phyloP scores from a whole-genome alignment of 176 grass and related monocot species.

The Calamus simplicifolius region DNA sequence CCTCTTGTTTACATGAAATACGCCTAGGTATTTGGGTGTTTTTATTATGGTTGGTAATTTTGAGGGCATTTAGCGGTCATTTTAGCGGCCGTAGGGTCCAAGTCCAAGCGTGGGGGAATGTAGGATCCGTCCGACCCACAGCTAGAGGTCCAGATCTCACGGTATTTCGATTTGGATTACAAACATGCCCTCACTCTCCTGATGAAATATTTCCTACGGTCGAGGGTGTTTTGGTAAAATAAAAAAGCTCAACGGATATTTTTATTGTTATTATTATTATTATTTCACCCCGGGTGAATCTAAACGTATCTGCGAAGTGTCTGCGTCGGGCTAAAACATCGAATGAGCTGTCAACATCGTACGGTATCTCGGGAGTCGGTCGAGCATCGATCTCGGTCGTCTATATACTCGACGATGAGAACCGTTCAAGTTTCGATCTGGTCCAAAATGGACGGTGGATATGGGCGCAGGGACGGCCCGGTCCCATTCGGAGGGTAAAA shows the following conservation, averaged over 20 bases:
- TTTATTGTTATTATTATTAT: too few species aligned
- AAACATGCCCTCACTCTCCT: too few species aligned
- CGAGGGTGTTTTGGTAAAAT: too few species aligned
- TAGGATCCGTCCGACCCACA: not conserved
- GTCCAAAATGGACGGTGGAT: too few species aligned
- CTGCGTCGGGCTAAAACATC: not conserved
- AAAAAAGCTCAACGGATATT: too few species aligned
- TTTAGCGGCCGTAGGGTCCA: not conserved
- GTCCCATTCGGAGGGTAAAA: too few species aligned
- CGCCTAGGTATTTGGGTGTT: not conserved
- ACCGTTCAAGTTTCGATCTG: too few species aligned
- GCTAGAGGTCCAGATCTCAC: not conserved
- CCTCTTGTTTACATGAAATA: too few species aligned
- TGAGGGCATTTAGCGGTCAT: not conserved
- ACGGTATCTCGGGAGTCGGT: not conserved
- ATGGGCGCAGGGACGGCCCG: too few species aligned
- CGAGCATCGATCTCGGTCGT: constrained; percentile 2
- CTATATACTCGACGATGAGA: not conserved
- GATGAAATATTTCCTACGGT: too few species aligned
- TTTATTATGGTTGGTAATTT: not conserved
- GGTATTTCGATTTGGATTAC: not conserved
- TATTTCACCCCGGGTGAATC: too few species aligned
- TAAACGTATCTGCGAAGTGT: too few species aligned
- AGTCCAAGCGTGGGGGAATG: constrained; percentile 1
- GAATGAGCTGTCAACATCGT: constrained; percentile 5